Evolutionary conservation across 345 rosid genomes (phyloP), one percentile per base, ranked within the genome.

Genomic region (Pistacia atlantica): DNA sequence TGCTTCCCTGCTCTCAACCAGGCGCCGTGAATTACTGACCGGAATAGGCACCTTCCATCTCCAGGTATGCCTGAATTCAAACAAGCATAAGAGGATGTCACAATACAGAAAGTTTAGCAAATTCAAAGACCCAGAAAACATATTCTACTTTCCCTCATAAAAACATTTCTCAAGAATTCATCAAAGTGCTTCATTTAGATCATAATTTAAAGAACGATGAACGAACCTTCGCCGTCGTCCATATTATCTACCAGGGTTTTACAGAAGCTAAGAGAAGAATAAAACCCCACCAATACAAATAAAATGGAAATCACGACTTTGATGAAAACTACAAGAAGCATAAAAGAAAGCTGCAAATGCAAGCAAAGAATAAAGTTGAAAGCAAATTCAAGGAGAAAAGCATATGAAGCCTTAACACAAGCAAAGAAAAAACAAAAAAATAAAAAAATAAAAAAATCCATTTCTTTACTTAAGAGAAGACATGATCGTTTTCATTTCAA

Each of bases 41-140:
- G 88, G 63, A 91, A 91, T 85, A 91, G 79, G 75, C 95, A 91
- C 74, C 95, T 89, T 35, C 92, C 92, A 75, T 89, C 95, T 62
- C 95, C 92, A 2, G 90, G 82, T 71, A 91, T 83, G 52, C 89
- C 95, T 89, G 80, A 35, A 61, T 78, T 74, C 42, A 56, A 28
- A 5, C 45, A 63, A 38, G 25, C 61, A 65, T 65, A 46, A 11
- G 11, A 51, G 13, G 67, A 77, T 46, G 45, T 75, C 65, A 59
- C 9, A 31, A 67, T 38, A 51, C 57, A n/a, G 25, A 52, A 65
- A 17, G 4, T 33, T 62, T 14, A 14, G 66, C 42, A 28, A 13
- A 22, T 11, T 28, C 33, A 17, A 17, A 33, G 2, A 5, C 35
- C 38, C 66, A 31, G 7, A 7, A 62, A 62, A 5, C 42, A 28